Conservation (phyloP, 768 basidiomycete genomes). For the Tephrocybe sp. region DNA sequence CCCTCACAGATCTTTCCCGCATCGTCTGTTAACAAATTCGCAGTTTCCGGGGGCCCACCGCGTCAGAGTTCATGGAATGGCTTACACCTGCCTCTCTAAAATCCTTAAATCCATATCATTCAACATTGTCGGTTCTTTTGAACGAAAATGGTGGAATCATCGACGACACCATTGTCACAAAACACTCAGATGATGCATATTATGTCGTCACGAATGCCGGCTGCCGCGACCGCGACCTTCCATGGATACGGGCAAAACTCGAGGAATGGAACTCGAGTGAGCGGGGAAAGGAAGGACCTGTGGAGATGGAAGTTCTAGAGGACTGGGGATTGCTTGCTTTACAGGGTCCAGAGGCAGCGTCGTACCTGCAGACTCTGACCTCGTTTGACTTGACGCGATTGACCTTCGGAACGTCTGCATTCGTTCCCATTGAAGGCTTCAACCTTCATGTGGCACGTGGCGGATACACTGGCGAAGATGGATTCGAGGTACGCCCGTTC, state of each 20-base stretch:
- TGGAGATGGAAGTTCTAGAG: slow-evolving; percentile 79
- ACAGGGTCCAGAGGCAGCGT: slow-evolving; percentile 86
- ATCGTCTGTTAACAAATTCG: background rate
- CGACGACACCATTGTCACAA: slow-evolving; percentile 92
- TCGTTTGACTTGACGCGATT: slow-evolving; percentile 70
- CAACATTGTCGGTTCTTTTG: slow-evolving; percentile 85
- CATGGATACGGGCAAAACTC: slow-evolving; percentile 70
- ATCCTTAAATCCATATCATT: slow-evolving; percentile 65
- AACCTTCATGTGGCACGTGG: slow-evolving; percentile 88
- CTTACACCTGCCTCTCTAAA: slow-evolving; percentile 83
- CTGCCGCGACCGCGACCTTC: slow-evolving; percentile 73
- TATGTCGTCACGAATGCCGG: slow-evolving; percentile 98
- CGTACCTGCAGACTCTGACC: slow-evolving; percentile 74
- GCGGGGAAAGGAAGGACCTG: slow-evolving; percentile 50
- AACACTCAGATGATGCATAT: slow-evolving; percentile 74
- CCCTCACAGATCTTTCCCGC: background rate
- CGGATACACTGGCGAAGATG: slow-evolving; percentile 98
- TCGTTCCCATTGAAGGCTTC: slow-evolving; percentile 72
- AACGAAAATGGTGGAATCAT: slow-evolving; percentile 93
- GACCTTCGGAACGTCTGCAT: slow-evolving; percentile 84
- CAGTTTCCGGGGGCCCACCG: slow-evolving; percentile 81
- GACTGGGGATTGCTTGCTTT: slow-evolving; percentile 87
- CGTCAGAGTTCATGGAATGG: slow-evolving; percentile 81
- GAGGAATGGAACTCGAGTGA: slow-evolving; percentile 74
- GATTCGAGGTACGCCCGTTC: slow-evolving; percentile 71